These are phyloP conservation scores for Leucoagaricus sp. DNA, from an alignment of 1,284 basidiomycete genomes.

Conservation along the genomic window DNA sequence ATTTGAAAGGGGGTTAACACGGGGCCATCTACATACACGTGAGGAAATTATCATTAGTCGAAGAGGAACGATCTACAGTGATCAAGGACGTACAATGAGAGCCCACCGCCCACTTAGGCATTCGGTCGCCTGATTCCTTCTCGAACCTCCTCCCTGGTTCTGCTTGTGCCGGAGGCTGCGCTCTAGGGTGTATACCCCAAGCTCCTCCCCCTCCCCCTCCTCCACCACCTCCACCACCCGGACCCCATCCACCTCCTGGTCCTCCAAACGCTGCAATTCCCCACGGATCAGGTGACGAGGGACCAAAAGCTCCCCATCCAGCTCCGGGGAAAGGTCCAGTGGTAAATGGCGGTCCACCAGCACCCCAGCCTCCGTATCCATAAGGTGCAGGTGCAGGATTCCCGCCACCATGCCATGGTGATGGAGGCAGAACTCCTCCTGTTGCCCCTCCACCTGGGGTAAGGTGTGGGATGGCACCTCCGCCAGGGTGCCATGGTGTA, in stretches of 20 bases:
- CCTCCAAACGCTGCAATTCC: slow-evolving; percentile 1
- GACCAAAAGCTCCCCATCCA: background rate
- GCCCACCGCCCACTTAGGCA: slow-evolving; percentile 38
- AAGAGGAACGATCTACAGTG: slow-evolving; percentile 9
- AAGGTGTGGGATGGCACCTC: background rate
- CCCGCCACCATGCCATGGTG: slow-evolving; percentile 5
- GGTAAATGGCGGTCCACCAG: slow-evolving; percentile 1
- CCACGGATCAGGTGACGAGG: slow-evolving; percentile 3
- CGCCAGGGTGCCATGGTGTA: slow-evolving; percentile 5
- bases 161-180: background rate
- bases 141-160: slow-evolving; percentile 6
- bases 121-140: slow-evolving; percentile 32
- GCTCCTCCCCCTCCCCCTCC: slow-evolving; percentile 2
- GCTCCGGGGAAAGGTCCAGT: background rate
- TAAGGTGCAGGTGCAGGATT: background rate
- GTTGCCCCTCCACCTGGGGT: background rate
- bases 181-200: background rate
- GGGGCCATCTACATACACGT: slow-evolving; percentile 56
- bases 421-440: background rate
- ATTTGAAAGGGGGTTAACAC: slow-evolving; percentile 65
- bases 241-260: slow-evolving; percentile 5
- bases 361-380: background rate
- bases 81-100: slow-evolving; percentile 41
- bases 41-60: background rate
- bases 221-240: slow-evolving; percentile 1